phyloP scores from a whole-genome alignment of 2,329 filamentous ascomycete genomes.

The Nemania serpens region DNA sequence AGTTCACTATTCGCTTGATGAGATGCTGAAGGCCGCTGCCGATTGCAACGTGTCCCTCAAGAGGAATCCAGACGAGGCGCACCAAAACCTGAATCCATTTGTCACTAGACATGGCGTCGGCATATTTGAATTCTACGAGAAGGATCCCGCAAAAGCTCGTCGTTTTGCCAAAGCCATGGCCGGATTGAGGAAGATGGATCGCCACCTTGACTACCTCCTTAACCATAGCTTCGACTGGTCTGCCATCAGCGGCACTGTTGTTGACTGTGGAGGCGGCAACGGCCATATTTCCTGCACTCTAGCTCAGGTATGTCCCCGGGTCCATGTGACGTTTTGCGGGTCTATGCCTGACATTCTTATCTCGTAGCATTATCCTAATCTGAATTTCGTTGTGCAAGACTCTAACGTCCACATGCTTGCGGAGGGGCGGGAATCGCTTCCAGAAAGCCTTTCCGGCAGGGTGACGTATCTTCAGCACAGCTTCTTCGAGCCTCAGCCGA shows the following conservation, averaged over 20 bases:
- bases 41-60: slow-evolving; percentile 25
- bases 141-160: slow-evolving; percentile 7
- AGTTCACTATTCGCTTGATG: slow-evolving; percentile 30
- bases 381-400: slow-evolving; percentile 36
- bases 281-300: slow-evolving; percentile 25
- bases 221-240: slow-evolving; percentile 18
- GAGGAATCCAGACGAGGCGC: slow-evolving; percentile 26
- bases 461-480: slow-evolving; percentile 28
- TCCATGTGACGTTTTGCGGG: neutral
- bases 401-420: slow-evolving; percentile 25
- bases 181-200: slow-evolving; percentile 17
- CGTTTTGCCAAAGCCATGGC: slow-evolving; percentile 29
- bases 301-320: neutral
- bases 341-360: neutral
- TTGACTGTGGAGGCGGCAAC: slow-evolving; percentile 29
- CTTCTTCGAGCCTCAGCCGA: slow-evolving; percentile 38
- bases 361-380: slow-evolving; percentile 6
- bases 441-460: slow-evolving; percentile 22
- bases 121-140: slow-evolving; percentile 23
- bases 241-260: slow-evolving; percentile 17
- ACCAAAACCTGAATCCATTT: slow-evolving; percentile 30
- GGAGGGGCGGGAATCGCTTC: slow-evolving; percentile 23
- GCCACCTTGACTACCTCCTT: slow-evolving; percentile 8
- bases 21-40: slow-evolving; percentile 37
- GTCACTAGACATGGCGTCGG: slow-evolving; percentile 22